Evolutionary conservation across 2,329 filamentous ascomycete genomes (phyloP).

Genomic region (Pseudopyricularia cyperi): DNA sequence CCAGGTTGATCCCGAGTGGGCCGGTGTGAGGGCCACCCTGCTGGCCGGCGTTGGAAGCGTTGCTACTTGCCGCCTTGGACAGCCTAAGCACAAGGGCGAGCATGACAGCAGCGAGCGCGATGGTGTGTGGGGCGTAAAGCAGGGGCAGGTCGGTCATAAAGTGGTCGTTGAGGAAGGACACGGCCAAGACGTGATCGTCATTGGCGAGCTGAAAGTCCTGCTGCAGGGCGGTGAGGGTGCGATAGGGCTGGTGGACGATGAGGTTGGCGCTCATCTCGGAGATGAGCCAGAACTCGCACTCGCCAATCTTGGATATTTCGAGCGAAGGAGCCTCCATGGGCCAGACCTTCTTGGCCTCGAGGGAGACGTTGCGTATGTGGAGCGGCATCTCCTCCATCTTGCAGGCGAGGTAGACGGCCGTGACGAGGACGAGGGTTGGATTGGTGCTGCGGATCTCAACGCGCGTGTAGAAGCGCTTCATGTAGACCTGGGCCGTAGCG

Average conservation of each 20-base stretch:
- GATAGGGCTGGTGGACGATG: conserved; percentile 84
- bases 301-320: conserved; percentile 74
- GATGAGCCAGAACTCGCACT: conserved; percentile 89
- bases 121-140: conserved; percentile 71
- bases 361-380: conserved; percentile 82
- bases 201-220: conserved; percentile 56
- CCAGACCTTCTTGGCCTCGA: conserved; percentile 77
- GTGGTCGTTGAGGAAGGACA: conserved; percentile 80
- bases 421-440: conserved; percentile 84
- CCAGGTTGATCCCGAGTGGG: conserved; percentile 6
- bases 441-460: conserved; percentile 89
- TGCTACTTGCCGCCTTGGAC: background rate
- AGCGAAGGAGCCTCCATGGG: conserved; percentile 35
- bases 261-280: conserved; percentile 83
- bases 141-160: conserved; percentile 87
- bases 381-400: conserved; percentile 98
- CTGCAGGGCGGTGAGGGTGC: conserved; percentile 61
- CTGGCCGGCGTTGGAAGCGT: conserved; percentile 3
- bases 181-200: conserved; percentile 67
- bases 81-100: conserved; percentile 65
- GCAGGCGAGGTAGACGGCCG: conserved; percentile 85
- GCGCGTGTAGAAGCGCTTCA: conserved; percentile 85
- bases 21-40: conserved; percentile 5
- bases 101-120: conserved; percentile 77
- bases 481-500: conserved; percentile 87